Conservation (phyloP, 176 grass and related monocot genomes). For the Calamus simplicifolius region DNA sequence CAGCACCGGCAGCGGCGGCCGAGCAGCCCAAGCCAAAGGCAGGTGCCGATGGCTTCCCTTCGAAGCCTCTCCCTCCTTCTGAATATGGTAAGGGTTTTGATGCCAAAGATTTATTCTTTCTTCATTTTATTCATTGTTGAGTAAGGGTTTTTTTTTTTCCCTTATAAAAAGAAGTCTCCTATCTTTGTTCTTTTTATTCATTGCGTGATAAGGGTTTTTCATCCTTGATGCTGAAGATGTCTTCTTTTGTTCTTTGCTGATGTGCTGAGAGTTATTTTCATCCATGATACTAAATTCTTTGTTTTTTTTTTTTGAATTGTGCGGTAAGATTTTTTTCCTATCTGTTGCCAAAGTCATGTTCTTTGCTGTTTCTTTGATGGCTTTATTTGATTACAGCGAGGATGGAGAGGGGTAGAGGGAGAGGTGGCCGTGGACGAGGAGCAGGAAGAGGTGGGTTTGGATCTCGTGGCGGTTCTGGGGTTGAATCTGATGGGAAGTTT, state of each 20-base stretch:
- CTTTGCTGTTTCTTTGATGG: background rate
- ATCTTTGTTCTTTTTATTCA: background rate
- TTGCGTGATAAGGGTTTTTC: background rate
- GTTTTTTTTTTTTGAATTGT: no score
- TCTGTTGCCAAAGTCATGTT: background rate
- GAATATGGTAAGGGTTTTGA: background rate
- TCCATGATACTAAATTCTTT: background rate
- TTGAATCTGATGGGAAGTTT: background rate
- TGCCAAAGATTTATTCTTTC: background rate
- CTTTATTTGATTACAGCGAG: background rate
- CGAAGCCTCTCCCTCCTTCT: slow-evolving; percentile 8
- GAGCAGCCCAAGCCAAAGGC: background rate
- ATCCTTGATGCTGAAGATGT: no score
- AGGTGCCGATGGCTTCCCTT: background rate
- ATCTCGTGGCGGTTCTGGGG: background rate
- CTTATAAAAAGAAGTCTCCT: background rate
- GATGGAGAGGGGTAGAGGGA: slow-evolving; percentile 2
- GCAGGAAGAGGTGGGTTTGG: background rate
- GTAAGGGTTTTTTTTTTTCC: background rate
- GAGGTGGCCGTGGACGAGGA: slow-evolving; percentile 7
- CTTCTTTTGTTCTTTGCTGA: background rate
- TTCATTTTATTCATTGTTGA: background rate
- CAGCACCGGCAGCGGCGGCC: background rate
- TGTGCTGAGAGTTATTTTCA: background rate
- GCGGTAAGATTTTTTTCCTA: no score